Evolutionary conservation across 306 rosid genomes (phyloP), one percentile per base, ranked within the genome.

Genomic region (Cajanus cajan): DNA sequence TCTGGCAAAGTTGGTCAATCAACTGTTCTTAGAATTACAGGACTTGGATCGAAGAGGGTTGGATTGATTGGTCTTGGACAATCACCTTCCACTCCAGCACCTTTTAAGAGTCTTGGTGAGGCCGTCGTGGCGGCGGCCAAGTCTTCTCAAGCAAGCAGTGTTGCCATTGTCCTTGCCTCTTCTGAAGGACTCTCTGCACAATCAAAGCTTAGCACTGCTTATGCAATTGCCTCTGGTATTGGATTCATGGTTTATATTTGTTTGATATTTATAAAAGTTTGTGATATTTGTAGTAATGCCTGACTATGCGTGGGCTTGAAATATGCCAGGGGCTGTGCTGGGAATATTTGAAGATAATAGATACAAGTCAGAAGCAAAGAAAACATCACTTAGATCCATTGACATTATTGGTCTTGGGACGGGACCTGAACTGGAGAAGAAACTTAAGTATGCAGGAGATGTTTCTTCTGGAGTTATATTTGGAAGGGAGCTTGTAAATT

Each of bases 61-160:
- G 88, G 97, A 34, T 86, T 96, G 87, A 89, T 96, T 79, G 98
- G 99, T 54, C 97, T 96, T 62, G 98, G 98, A 74, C 90, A 87
- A 69, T 87, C 91, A 73, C 86, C 87, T 82, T 83, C 87, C 19
- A 86, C 84, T 45, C 52, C 89, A 2, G 77, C 90, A 28, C 82
- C 88, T 43, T 93, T 88, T 57, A 83, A 72, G 84, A 83, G 92
- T 68, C 83, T 96, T 12, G 99, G 98, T 0, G 98, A 93, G 91
- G 92, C 99, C 6, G 94, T 90, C 8, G 98, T 94, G 1, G 87
- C 90, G 0, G 97, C 91, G 34, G 97, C 93, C 15, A 96, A 91
- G 87, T 86, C 92, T 82, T 78, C 93, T 63, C 97, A 85, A 52
- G 94, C 99, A 25, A 84, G 84, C 82, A 82, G 83, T 50, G 88